These are phyloP conservation scores for Kuraishia ogatae DNA, from an alignment of 805 yeast genomes.

Conservation along the genomic window DNA sequence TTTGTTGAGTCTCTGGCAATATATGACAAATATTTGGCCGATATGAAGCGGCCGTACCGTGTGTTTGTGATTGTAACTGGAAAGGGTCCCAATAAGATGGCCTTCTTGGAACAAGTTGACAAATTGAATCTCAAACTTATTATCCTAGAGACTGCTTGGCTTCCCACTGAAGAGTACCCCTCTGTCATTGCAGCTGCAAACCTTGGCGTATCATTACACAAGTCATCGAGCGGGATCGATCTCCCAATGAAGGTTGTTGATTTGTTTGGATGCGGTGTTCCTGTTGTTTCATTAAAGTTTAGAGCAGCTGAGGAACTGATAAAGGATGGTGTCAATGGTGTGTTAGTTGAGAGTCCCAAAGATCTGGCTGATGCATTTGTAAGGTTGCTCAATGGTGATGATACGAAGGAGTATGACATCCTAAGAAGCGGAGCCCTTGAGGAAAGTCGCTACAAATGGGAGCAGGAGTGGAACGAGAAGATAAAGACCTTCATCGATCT, in stretches of 20 bases:
- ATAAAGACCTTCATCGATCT: no score
- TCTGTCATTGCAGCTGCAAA: conserved; percentile 67
- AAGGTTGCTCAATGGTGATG: conserved; percentile 20
- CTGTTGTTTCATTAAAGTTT: conserved; percentile 73
- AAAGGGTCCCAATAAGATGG: conserved; percentile 73
- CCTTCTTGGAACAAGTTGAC: conserved; percentile 41
- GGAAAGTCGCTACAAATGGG: conserved; percentile 73
- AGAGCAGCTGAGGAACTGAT: conserved; percentile 77
- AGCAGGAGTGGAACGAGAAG: conserved; percentile 52
- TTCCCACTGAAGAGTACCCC: conserved; percentile 74
- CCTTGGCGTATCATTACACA: conserved; percentile 82
- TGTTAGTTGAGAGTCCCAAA: conserved; percentile 33
- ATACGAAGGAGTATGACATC: conserved; percentile 16
- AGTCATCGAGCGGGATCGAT: conserved; percentile 88
- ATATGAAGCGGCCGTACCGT: conserved; percentile 27
- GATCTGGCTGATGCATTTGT: conserved; percentile 37
- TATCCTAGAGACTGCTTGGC: conserved; percentile 63
- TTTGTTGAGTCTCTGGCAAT: conserved; percentile 58
- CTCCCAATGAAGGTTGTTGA: conserved; percentile 97
- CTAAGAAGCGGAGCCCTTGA: conserved; percentile 60
- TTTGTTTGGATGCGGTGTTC: conserved; percentile 92
- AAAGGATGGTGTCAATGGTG: conserved; percentile 59
- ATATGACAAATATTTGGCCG: conserved; percentile 35
- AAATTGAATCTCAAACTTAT: conserved; percentile 35
- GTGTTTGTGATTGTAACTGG: conserved; percentile 85